A percentile compares a stretch with the other conserved stretches of the same genome.
phyloP scores from a whole-genome alignment of 2,329 filamentous ascomycete species.

The Aaosphaeria arxii region DNA sequence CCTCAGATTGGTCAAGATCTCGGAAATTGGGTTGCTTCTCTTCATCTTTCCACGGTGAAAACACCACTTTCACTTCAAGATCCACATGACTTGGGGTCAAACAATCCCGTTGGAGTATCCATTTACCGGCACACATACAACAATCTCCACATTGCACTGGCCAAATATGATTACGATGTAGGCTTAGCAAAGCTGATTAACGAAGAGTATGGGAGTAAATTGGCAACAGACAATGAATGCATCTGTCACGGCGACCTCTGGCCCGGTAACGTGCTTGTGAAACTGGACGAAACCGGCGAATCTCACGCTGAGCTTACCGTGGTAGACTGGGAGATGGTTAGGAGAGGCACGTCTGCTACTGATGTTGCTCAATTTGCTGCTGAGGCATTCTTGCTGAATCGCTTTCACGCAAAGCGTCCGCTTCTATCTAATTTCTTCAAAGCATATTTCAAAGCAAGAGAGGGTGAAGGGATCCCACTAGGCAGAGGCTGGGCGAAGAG shows the following conservation, averaged over 20 bases:
- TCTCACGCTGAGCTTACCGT: conserved; percentile 19
- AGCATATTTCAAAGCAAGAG: conserved; percentile 15
- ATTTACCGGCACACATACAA: conserved; percentile 31
- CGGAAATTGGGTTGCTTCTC: conserved; percentile 29
- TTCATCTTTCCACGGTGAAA: conserved; percentile 17
- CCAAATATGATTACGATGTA: conserved; percentile 17
- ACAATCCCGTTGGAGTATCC: conserved; percentile 24
- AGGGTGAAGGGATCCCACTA: conserved; percentile 1
- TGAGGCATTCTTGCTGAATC: conserved; percentile 36
- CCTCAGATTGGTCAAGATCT: conserved; percentile 18
- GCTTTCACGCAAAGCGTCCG: conserved; percentile 26
- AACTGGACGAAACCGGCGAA: not conserved
- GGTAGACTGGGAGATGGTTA: conserved; percentile 36
- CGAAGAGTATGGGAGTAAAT: conserved; percentile 21
- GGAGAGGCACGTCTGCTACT: conserved; percentile 32
- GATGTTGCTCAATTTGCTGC: conserved; percentile 39
- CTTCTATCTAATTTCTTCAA: conserved; percentile 25
- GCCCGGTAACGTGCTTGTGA: conserved; percentile 37
- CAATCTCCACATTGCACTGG: conserved; percentile 20
- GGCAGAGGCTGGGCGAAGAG: conserved; percentile 20
- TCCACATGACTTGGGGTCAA: conserved; percentile 6
- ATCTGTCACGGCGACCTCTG: conserved; percentile 41
- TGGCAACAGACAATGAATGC: conserved; percentile 28
- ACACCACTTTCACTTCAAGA: conserved; percentile 9
- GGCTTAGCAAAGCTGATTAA: conserved; percentile 23